Conservation (phyloP, 805 yeast species). For the Wickerhamomyces chambardii region DNA sequence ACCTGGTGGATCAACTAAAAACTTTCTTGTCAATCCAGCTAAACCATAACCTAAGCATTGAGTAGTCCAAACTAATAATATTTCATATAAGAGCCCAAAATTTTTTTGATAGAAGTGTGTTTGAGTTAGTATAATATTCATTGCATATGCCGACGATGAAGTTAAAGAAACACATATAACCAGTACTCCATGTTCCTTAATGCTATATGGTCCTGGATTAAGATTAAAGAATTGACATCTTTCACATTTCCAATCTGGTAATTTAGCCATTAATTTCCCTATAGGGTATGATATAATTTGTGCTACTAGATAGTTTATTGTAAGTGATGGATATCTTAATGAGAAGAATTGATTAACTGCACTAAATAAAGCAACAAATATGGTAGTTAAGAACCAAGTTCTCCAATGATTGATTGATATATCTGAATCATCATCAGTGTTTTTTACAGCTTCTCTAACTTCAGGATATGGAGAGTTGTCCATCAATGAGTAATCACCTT, state of each 20-base stretch:
- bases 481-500: constrained; percentile 17
- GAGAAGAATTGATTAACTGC: constrained; percentile 49
- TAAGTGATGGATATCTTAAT: constrained; percentile 40
- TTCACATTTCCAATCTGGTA: constrained; percentile 27
- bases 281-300: constrained; percentile 54
- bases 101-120: constrained; percentile 34
- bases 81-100: constrained; percentile 37
- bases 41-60: constrained; percentile 61
- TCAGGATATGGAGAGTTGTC: constrained; percentile 53
- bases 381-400: constrained; percentile 41
- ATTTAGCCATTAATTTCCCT: constrained; percentile 39
- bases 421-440: constrained; percentile 36
- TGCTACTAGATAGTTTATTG: constrained; percentile 43
- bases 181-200: constrained; percentile 43
- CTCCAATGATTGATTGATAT: constrained; percentile 43
- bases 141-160: constrained; percentile 42
- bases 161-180: constrained; percentile 37
- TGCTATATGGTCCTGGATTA: constrained; percentile 45
- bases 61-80: constrained; percentile 43
- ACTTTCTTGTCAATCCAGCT: constrained; percentile 51
- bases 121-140: constrained; percentile 43
- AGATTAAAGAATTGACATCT: constrained; percentile 22
- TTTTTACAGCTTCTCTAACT: constrained; percentile 50
- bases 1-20: constrained; percentile 50
- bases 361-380: constrained; percentile 44